phyloP scores from a whole-genome alignment of 164 flowering plant genomes.

The Magnolia sinica region DNA sequence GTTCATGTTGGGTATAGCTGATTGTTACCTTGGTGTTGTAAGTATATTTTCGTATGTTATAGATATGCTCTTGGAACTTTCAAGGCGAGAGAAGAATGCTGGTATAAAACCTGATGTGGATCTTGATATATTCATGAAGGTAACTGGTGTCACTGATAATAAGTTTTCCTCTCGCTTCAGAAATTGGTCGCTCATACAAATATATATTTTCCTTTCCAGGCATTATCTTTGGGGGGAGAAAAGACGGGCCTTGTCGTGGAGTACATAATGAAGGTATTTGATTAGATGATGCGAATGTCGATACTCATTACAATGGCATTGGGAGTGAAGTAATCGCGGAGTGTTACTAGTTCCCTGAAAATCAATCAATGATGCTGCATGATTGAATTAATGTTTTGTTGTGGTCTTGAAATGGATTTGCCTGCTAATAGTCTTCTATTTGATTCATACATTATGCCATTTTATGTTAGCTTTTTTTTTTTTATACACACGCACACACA shows the following conservation, averaged over 20 bases:
- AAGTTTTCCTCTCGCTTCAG: background rate
- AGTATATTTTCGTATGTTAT: background rate
- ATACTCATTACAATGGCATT: background rate
- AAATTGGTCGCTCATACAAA: too few relatives aligned
- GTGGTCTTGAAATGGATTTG: background rate
- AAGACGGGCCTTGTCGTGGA: slow-evolving; percentile 75
- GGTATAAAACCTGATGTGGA: slow-evolving; percentile 94
- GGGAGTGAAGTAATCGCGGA: too few relatives aligned
- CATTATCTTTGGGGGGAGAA: slow-evolving; percentile 73
- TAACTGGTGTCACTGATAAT: slow-evolving; percentile 12
- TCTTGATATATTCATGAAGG: slow-evolving; percentile 98
- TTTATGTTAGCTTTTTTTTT: too few relatives aligned
- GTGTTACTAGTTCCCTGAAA: background rate
- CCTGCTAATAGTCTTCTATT: background rate
- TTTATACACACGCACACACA: too few relatives aligned
- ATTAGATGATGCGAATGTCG: slow-evolving; percentile 3
- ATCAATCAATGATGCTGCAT: background rate
- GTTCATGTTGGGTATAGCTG: background rate
- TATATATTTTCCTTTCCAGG: slow-evolving; percentile 36
- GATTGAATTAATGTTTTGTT: background rate
- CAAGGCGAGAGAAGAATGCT: slow-evolving; percentile 84
- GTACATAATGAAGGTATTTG: slow-evolving; percentile 79
- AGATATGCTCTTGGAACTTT: slow-evolving; percentile 96
- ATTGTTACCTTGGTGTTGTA: background rate
- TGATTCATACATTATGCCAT: background rate